Conservation (phyloP, 2,329 filamentous ascomycete species). For the Thielaviopsis punctulata region DNA sequence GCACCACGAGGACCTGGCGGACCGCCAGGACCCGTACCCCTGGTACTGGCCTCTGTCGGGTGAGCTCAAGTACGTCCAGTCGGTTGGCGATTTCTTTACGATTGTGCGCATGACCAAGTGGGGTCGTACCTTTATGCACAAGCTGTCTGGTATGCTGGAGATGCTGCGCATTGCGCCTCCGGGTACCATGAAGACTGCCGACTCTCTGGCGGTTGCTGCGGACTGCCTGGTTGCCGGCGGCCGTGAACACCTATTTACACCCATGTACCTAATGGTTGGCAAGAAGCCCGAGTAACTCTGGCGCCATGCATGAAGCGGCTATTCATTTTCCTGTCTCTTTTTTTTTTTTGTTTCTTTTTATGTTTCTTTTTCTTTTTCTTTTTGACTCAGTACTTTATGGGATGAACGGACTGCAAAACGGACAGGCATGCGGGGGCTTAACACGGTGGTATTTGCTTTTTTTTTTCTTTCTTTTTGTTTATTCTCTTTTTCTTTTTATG, state of each 20-base stretch:
- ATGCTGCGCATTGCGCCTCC: conserved; percentile 54
- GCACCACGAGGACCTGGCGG: conserved; percentile 72
- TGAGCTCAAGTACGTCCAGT: conserved; percentile 66
- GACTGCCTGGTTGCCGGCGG: conserved; percentile 80
- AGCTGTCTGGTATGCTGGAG: conserved; percentile 62
- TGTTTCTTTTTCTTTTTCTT: neutral
- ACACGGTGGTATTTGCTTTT: neutral
- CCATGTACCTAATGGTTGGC: conserved; percentile 94
- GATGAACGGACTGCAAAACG: neutral
- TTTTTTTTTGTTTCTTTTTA: neutral
- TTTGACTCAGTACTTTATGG: neutral
- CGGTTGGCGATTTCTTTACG: conserved; percentile 63
- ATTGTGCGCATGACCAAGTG: conserved; percentile 78
- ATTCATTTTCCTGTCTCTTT: neutral
- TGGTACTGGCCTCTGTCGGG: conserved; percentile 93
- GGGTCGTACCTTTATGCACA: conserved; percentile 60
- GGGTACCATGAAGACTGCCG: conserved; percentile 88
- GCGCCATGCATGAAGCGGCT: neutral
- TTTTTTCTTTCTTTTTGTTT: neutral
- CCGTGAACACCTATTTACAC: conserved; percentile 83
- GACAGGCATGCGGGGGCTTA: neutral
- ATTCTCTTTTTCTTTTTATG: neutral
- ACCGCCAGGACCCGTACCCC: conserved; percentile 55
- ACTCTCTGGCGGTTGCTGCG: conserved; percentile 65
- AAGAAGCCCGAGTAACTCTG: conserved; percentile 46